Evolutionary conservation across 2,329 filamentous ascomycete genomes (phyloP).

Genomic region (Neofusicoccum sp.): DNA sequence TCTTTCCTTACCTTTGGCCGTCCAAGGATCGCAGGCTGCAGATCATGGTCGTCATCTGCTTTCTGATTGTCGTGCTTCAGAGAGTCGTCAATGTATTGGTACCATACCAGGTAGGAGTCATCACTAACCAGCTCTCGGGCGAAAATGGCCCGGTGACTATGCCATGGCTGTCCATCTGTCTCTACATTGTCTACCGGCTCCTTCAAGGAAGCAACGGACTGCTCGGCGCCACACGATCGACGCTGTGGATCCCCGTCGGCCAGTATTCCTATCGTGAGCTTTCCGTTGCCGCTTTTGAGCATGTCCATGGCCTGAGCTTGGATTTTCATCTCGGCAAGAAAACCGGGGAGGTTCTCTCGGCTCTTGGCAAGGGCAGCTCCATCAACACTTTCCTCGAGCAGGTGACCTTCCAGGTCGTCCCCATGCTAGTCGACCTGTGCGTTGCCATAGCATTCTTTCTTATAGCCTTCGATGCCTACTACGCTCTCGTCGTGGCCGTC

Average conservation of each 20-base stretch:
- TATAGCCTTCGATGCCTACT: constrained; percentile 79
- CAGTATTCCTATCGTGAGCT: constrained; percentile 96
- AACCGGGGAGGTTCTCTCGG: constrained; percentile 93
- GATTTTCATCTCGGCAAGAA: constrained; percentile 97
- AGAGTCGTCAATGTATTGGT: constrained; percentile 85
- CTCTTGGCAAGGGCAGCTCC: constrained; percentile 91
- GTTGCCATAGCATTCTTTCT: constrained; percentile 84
- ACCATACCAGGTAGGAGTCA: constrained; percentile 75
- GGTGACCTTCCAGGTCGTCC: constrained; percentile 91
- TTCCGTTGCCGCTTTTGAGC: constrained; percentile 93
- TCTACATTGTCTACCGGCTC: constrained; percentile 78
- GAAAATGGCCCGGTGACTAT: constrained; percentile 53
- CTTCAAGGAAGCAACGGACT: constrained; percentile 89
- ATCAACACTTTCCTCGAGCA: constrained; percentile 98
- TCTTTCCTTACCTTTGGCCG: constrained; percentile 97
- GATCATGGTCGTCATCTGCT: constrained; percentile 78
- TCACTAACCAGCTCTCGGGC: constrained; percentile 73
- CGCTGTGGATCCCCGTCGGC: constrained; percentile 94
- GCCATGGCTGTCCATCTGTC: constrained; percentile 72
- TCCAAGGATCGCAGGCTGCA: constrained; percentile 76
- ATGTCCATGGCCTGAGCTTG: constrained; percentile 91
- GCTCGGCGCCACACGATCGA: constrained; percentile 77
- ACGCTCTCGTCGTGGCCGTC: constrained; percentile 84
- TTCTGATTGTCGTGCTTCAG: constrained; percentile 77
- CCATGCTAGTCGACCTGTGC: constrained; percentile 88